Percentiles rank a stretch among this genome's conserved stretches.
Evolutionary conservation across 176 grass and related monocot genomes (phyloP).

Genomic region (Melocanna baccifera): DNA sequence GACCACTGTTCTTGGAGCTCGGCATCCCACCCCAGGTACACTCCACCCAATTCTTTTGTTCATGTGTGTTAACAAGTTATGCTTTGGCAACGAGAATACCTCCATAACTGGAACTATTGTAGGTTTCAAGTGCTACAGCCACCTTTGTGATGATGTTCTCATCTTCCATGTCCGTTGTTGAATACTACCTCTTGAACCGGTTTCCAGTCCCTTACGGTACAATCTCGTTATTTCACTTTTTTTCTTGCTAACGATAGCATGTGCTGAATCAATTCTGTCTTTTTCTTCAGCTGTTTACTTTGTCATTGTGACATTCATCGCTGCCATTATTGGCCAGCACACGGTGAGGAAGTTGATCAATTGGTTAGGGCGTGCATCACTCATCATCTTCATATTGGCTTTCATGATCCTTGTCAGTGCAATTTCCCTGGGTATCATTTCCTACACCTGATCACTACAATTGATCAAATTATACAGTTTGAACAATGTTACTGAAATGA

Average conservation of each 20-base stretch:
- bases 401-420: conserved; percentile 87
- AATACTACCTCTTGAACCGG: conserved; percentile 81
- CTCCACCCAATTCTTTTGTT: neutral
- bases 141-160: conserved; percentile 96
- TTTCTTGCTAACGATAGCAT: neutral
- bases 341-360: conserved; percentile 69
- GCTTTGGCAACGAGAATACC: conserved; percentile 1
- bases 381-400: conserved; percentile 93
- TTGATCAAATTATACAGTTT: neutral
- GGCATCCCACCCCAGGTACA: conserved; percentile 87
- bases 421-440: conserved; percentile 63
- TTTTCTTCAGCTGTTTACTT: conserved; percentile 65
- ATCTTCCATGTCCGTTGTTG: conserved; percentile 68
- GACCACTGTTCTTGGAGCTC: conserved; percentile 87
- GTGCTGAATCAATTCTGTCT: conserved; percentile 22
- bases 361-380: conserved; percentile 71
- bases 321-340: conserved; percentile 73
- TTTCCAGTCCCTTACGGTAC: conserved; percentile 86
- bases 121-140: conserved; percentile 93
- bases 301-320: conserved; percentile 49
- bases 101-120: conserved; percentile 19
- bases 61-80: neutral
- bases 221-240: neutral
- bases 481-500: neutral
- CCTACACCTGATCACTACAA: neutral